These are phyloP conservation scores for Magnolia kwangsiensis DNA, from an alignment of 164 flowering plant genomes.

Conservation along the genomic window DNA sequence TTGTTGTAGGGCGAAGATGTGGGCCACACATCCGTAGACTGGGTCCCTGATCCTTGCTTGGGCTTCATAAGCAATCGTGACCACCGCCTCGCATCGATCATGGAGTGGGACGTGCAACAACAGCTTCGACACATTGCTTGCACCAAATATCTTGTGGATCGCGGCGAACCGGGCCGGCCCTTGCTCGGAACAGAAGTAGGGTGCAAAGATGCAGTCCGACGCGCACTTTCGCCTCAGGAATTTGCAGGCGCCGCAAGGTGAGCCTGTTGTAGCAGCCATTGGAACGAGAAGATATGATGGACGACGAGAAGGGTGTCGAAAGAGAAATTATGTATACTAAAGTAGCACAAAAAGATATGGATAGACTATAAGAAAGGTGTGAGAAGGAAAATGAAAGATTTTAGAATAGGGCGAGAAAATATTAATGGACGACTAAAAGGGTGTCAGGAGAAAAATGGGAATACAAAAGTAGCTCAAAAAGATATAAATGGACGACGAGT, in stretches of 20 bases:
- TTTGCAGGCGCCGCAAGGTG: constrained; percentile 99
- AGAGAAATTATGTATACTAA: background rate
- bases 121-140: constrained; percentile 90
- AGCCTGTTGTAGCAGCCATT: constrained; percentile 34
- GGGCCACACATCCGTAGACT: constrained; percentile 95
- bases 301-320: background rate
- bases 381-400: background rate
- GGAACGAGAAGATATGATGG: too few relatives aligned
- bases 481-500: constrained; percentile 24
- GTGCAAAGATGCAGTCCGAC: constrained; percentile 83
- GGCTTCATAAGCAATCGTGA: constrained; percentile 96
- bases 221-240: constrained; percentile 90
- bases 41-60: constrained; percentile 92
- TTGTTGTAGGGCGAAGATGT: constrained; percentile 88
- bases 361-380: background rate
- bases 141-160: constrained; percentile 96
- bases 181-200: constrained; percentile 90
- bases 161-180: constrained; percentile 94
- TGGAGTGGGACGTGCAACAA: constrained; percentile 66
- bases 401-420: background rate
- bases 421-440: background rate
- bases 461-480: background rate
- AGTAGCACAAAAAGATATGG: background rate
- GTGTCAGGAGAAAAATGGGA: constrained; percentile 13
- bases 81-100: constrained; percentile 90